Conservation (phyloP, 2,329 filamentous ascomycete genomes). For the Paraphaeosphaeria sporulosa region DNA sequence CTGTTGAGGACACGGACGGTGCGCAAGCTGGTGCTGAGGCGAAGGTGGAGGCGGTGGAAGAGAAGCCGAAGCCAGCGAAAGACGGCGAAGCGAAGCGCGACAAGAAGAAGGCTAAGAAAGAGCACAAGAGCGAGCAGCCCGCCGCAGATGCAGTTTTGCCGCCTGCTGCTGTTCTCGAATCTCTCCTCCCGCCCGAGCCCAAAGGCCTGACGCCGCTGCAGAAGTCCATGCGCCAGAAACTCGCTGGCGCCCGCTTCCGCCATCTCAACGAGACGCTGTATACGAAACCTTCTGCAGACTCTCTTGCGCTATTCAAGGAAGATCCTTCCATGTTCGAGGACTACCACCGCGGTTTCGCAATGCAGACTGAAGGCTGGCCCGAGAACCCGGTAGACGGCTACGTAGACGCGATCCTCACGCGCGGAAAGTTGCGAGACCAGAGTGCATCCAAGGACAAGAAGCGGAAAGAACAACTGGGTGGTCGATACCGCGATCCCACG, state of each 20-base stretch:
- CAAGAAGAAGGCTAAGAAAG: constrained; percentile 48
- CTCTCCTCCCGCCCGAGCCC: constrained; percentile 45
- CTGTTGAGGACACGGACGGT: constrained; percentile 34
- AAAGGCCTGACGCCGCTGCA: constrained; percentile 88
- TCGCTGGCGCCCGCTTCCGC: constrained; percentile 93
- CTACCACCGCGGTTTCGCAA: constrained; percentile 95
- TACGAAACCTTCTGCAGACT: constrained; percentile 83
- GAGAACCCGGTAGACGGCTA: constrained; percentile 94
- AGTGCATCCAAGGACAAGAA: constrained; percentile 52
- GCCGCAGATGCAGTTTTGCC: constrained; percentile 14
- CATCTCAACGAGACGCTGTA: constrained; percentile 98
- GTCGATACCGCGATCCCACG: constrained; percentile 22
- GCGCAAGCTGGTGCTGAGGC: constrained; percentile 28
- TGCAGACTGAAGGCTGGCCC: constrained; percentile 95
- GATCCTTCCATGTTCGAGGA: constrained; percentile 94
- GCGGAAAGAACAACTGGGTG: constrained; percentile 40
- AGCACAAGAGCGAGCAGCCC: constrained; percentile 34
- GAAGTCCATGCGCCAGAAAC: constrained; percentile 91
- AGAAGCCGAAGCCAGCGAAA: neutral
- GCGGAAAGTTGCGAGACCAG: constrained; percentile 63
- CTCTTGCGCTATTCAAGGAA: constrained; percentile 81
- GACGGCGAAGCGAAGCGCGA: constrained; percentile 37
- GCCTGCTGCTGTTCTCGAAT: constrained; percentile 45
- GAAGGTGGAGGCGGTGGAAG: neutral
- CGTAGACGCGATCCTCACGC: constrained; percentile 71